A percentile compares a stretch with the other conserved stretches of the same genome.
These are phyloP conservation scores for Gaeumannomyces sp. DNA, from an alignment of 2,329 filamentous ascomycete genomes.

Conservation along the genomic window DNA sequence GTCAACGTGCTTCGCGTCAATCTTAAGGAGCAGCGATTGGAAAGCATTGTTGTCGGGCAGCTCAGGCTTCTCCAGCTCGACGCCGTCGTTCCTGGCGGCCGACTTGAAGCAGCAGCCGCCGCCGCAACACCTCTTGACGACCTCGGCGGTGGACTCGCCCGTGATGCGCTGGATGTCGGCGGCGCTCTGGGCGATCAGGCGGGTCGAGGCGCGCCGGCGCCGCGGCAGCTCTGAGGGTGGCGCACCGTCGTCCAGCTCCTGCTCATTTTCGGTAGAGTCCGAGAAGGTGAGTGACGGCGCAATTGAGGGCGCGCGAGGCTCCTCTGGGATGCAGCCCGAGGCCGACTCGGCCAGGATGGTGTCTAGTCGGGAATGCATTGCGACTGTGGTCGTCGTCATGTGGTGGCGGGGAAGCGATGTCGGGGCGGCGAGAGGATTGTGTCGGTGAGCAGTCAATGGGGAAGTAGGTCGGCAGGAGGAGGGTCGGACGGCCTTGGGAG, in stretches of 20 bases:
- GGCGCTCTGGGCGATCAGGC: constrained; percentile 57
- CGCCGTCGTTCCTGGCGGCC: constrained; percentile 34
- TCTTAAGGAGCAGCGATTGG: constrained; percentile 67
- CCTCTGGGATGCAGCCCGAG: constrained; percentile 37
- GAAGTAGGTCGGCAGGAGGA: constrained; percentile 5
- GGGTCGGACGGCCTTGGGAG: constrained; percentile 13
- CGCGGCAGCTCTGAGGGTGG: constrained; percentile 27
- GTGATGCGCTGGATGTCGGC: constrained; percentile 58
- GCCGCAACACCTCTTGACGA: constrained; percentile 58
- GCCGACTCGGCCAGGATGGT: constrained; percentile 34
- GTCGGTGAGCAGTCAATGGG: background rate
- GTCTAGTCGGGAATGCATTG: constrained; percentile 31
- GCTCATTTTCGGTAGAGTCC: constrained; percentile 50
- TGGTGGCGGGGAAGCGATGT: background rate
- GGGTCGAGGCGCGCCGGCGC: constrained; percentile 61
- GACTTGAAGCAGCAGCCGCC: constrained; percentile 56
- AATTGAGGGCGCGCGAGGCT: constrained; percentile 40
- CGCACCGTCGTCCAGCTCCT: constrained; percentile 38
- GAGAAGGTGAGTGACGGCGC: constrained; percentile 59
- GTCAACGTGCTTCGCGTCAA: constrained; percentile 68
- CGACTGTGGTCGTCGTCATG: constrained; percentile 24
- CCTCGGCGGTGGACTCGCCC: constrained; percentile 55
- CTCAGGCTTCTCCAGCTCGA: constrained; percentile 47
- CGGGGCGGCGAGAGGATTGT: background rate
- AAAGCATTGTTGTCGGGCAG: constrained; percentile 81